Conservation (phyloP, 352 stramenopile genomes). For the Phytophthora palmivora region DNA sequence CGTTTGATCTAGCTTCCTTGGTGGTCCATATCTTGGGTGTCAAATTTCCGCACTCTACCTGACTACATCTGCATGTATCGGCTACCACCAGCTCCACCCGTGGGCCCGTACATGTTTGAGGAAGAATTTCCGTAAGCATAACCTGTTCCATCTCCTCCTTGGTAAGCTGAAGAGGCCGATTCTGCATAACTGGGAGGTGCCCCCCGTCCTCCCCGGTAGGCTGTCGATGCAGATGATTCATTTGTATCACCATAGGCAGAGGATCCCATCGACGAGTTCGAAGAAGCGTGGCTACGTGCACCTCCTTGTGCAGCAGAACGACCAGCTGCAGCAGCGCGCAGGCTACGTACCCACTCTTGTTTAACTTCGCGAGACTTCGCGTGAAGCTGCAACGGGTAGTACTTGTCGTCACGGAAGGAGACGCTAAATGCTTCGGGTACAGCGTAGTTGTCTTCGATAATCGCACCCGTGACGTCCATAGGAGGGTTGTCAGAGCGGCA, state of each 20-base stretch:
- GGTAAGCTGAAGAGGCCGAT: slow-evolving; percentile 25
- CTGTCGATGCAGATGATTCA: slow-evolving; percentile 18
- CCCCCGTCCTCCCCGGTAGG: slow-evolving; percentile 14
- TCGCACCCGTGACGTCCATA: slow-evolving; percentile 80
- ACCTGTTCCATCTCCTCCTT: slow-evolving; percentile 14
- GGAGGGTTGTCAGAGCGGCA: slow-evolving; percentile 79
- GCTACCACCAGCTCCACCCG: slow-evolving; percentile 35
- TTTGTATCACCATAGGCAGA: slow-evolving; percentile 29
- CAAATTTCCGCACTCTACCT: slow-evolving; percentile 17
- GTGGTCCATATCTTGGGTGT: no score
- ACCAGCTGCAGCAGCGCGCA: slow-evolving; percentile 61
- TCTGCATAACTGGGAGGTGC: slow-evolving; percentile 29
- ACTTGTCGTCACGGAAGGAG: slow-evolving; percentile 81
- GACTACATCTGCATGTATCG: slow-evolving; percentile 60
- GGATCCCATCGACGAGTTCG: slow-evolving; percentile 33
- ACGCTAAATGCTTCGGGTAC: slow-evolving; percentile 85
- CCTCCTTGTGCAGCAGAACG: slow-evolving; percentile 26
- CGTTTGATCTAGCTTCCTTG: no score
- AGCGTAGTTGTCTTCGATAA: slow-evolving; percentile 80
- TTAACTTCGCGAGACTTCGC: slow-evolving; percentile 83
- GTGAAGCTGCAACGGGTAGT: slow-evolving; percentile 83
- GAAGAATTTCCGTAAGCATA: slow-evolving; percentile 34
- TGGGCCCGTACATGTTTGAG: slow-evolving; percentile 36
- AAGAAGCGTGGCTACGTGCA: slow-evolving; percentile 30
- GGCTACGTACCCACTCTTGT: slow-evolving; percentile 80